Percentiles rank a stretch among this genome's conserved stretches.
phyloP scores from a whole-genome alignment of 345 rosid species.

The Limnanthes douglasii region DNA sequence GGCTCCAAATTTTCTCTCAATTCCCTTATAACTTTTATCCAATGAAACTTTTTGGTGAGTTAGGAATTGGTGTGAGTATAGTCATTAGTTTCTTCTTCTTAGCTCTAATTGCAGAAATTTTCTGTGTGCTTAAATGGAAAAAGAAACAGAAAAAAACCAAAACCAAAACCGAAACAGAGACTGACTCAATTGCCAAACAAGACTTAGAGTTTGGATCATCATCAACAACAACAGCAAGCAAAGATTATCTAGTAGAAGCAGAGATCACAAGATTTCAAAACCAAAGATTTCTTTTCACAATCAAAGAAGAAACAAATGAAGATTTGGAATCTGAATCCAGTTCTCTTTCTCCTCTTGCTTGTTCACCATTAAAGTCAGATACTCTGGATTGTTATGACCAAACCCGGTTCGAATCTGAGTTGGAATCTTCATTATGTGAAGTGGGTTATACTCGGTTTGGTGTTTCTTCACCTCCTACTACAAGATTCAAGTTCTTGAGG shows the following conservation, averaged over 20 bases:
- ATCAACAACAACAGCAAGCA: no score
- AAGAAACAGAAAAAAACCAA: conserved; percentile 33
- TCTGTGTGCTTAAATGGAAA: conserved; percentile 76
- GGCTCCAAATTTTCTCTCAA: no score
- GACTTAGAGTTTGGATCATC: conserved; percentile 49
- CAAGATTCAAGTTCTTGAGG: conserved; percentile 86
- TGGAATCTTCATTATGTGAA: no score
- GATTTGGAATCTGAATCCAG: conserved; percentile 97
- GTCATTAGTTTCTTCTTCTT: conserved; percentile 57
- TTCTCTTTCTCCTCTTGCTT: no score
- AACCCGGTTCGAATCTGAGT: conserved; percentile 68
- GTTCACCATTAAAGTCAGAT: conserved; percentile 25
- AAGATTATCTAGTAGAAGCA: conserved; percentile 38
- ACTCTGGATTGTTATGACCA: conserved; percentile 30
- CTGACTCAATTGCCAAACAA: no score
- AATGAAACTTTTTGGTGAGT: conserved; percentile 50
- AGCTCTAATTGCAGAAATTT: conserved; percentile 58
- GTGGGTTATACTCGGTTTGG: no score
- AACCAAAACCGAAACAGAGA: no score
- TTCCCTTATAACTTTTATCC: no score
- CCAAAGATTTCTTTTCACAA: conserved; percentile 90
- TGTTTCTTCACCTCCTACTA: conserved; percentile 93
- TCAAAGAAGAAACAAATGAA: conserved; percentile 86
- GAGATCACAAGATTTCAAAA: conserved; percentile 94
- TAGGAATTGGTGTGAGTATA: conserved; percentile 58